These are phyloP conservation scores for Suaeda aralocaspica DNA, from an alignment of 148 eudicot genomes.

Conservation along the genomic window DNA sequence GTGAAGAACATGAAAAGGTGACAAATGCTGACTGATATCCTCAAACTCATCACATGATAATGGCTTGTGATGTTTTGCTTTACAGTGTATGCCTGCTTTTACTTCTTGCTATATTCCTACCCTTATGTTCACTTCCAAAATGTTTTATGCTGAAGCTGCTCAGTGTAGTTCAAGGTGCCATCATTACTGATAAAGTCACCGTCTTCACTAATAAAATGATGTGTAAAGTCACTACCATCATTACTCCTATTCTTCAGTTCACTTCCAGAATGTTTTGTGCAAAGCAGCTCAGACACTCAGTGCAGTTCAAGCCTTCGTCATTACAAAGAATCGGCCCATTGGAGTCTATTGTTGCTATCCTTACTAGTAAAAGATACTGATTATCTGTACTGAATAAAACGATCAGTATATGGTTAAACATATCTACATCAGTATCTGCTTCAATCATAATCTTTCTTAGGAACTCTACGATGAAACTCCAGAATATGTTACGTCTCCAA, in stretches of 20 bases:
- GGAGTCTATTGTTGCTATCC: background rate
- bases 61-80: background rate
- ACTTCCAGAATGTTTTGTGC: background rate
- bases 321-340: background rate
- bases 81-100: background rate
- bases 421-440: background rate
- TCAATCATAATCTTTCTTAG: no score
- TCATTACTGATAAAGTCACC: no score
- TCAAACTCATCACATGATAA: background rate
- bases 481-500: background rate
- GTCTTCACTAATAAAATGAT: no score
- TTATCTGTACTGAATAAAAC: background rate
- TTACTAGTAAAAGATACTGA: background rate
- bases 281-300: no score
- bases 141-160: background rate
- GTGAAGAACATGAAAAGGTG: background rate
- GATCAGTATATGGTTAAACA: background rate
- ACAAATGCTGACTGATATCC: background rate
- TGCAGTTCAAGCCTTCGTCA: background rate
- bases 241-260: background rate
- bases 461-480: background rate
- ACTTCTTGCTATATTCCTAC: background rate
- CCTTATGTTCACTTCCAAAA: background rate
- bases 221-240: background rate
- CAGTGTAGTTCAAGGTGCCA: no score